phyloP scores from a whole-genome alignment of 257 asterid species.

The Scutellaria barbata region DNA sequence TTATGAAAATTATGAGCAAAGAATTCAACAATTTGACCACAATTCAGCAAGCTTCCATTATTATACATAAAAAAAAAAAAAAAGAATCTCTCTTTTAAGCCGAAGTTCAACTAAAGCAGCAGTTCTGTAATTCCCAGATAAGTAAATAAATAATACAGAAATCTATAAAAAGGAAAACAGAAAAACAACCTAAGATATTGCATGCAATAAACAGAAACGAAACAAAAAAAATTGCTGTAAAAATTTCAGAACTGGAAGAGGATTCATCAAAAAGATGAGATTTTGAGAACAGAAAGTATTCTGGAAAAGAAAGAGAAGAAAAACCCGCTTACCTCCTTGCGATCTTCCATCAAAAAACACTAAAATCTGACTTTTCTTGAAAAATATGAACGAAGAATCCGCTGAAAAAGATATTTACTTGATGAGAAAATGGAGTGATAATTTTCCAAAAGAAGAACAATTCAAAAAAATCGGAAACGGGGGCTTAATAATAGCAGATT shows the following conservation, averaged over 20 bases:
- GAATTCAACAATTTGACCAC: slow-evolving; percentile 32
- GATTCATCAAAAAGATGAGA: not conserved
- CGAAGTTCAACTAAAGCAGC: not conserved
- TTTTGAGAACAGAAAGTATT: not conserved
- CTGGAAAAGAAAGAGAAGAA: not conserved
- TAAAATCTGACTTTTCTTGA: slow-evolving; percentile 29
- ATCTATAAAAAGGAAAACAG: too few species aligned
- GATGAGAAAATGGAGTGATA: not conserved
- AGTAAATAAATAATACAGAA: slow-evolving; percentile 7
- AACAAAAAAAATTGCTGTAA: slow-evolving; percentile 3
- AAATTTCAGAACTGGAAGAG: slow-evolving; percentile 12
- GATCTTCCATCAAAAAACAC: slow-evolving; percentile 50
- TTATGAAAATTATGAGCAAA: slow-evolving; percentile 21
- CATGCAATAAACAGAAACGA: slow-evolving; percentile 32
- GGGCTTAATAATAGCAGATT: slow-evolving; percentile 31
- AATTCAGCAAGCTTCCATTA: slow-evolving; percentile 28
- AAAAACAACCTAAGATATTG: not conserved
- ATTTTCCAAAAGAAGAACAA: not conserved
- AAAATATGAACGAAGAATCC: slow-evolving; percentile 10
- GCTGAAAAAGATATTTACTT: not conserved
- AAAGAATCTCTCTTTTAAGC: not conserved
- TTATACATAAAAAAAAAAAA: not conserved
- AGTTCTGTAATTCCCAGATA: not conserved
- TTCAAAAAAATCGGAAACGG: slow-evolving; percentile 23
- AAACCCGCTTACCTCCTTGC: slow-evolving; percentile 53